A percentile compares a stretch with the other conserved stretches of the same genome.
Evolutionary conservation across 83 land plant species (phyloP).

Genomic region (Picea abies): DNA sequence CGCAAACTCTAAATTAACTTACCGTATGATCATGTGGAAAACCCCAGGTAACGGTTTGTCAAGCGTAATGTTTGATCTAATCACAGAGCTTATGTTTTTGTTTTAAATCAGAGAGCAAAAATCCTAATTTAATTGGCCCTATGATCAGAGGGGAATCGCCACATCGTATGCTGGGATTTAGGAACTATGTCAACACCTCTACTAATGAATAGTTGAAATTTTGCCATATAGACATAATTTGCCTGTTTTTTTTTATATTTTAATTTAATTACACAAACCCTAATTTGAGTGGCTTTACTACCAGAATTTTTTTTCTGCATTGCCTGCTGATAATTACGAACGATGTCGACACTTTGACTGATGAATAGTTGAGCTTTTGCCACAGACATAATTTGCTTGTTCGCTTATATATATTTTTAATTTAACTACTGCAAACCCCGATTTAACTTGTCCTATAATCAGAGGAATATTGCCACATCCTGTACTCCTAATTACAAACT

Average conservation of each 20-base stretch:
- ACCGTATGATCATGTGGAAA: background rate
- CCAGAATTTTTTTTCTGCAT: too few relatives aligned
- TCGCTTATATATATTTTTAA: too few relatives aligned
- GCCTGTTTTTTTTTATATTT: too few relatives aligned
- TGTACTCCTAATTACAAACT: background rate
- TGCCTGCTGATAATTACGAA: too few relatives aligned
- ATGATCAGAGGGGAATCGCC: background rate
- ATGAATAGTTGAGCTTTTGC: too few relatives aligned
- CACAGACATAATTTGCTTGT: too few relatives aligned
- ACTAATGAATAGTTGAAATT: background rate
- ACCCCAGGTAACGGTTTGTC: background rate
- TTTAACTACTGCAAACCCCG: too few relatives aligned
- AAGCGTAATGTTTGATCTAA: background rate
- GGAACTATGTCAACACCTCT: background rate
- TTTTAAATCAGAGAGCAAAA: background rate
- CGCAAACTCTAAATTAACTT: background rate
- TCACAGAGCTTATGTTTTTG: background rate
- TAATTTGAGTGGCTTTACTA: too few relatives aligned
- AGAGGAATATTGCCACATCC: background rate
- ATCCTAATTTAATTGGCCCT: background rate
- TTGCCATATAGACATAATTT: too few relatives aligned
- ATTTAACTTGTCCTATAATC: background rate
- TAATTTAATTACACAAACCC: too few relatives aligned
- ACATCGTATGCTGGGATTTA: background rate
- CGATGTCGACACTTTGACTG: too few relatives aligned